phyloP scores from a whole-genome alignment of 2,329 filamentous ascomycete species.

The Mollisia scopiformis region DNA sequence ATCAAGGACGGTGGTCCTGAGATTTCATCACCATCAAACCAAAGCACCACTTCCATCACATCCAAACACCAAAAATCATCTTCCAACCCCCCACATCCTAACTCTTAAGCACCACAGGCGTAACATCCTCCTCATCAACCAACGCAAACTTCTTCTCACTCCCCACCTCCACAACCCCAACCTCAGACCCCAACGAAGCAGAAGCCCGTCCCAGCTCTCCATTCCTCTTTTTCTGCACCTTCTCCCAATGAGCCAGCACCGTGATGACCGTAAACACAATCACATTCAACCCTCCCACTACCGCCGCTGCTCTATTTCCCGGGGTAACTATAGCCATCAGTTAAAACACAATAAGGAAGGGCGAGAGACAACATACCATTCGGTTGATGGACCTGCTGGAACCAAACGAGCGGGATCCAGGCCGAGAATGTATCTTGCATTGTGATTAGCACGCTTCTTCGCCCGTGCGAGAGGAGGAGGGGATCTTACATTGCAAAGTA shows the following conservation, averaged over 20 bases:
- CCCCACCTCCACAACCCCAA: background rate
- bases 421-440: slow-evolving; percentile 52
- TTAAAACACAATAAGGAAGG: no score
- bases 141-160: slow-evolving; percentile 13
- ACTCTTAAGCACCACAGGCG: no score
- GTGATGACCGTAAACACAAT: slow-evolving; percentile 18
- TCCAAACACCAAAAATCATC: no score
- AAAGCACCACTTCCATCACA: no score
- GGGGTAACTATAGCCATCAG: slow-evolving; percentile 23
- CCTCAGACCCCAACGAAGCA: background rate
- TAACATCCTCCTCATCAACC: slow-evolving; percentile 1
- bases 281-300: slow-evolving; percentile 21
- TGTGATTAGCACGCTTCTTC: slow-evolving; percentile 44
- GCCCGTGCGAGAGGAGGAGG: background rate
- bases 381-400: slow-evolving; percentile 66
- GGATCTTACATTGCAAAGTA: slow-evolving; percentile 49
- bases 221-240: slow-evolving; percentile 18
- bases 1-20: no score
- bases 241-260: slow-evolving; percentile 20
- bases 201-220: background rate
- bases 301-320: slow-evolving; percentile 21
- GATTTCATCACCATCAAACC: no score
- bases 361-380: slow-evolving; percentile 55
- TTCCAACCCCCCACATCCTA: no score
- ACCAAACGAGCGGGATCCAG: slow-evolving; percentile 68